Evolutionary conservation across 768 basidiomycete genomes (phyloP), one percentile per base, ranked within the genome.

Genomic region (Boletus tylopilopsis): DNA sequence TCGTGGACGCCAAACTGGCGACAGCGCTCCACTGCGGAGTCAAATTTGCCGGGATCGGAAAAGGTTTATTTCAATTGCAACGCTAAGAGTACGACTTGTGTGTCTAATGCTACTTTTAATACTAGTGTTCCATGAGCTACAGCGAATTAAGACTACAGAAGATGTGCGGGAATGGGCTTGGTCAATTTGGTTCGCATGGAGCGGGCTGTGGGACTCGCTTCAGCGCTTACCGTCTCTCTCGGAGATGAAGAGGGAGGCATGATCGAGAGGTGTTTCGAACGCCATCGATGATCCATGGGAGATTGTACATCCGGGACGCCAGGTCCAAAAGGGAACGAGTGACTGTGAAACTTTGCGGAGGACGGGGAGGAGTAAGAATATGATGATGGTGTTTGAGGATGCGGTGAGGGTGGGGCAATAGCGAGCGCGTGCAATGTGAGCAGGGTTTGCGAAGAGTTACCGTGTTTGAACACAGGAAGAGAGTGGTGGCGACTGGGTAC

Each of bases 391-490:
- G 49, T 50, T 41, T 50, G 56, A 32, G 47, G 48, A 3, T 56
- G 24, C 1, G 32, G 53, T 41, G 45, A 0, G 12, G 33, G 21
- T 37, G 18, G 6, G 19, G 42, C 33, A 0, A 49, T 35, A 23
- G 40, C 15, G 9, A 37, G 22, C 35, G 55, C 41, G 23, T 11
- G 38, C n/a, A 53, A 9, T 5, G 43, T 36, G 23, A 50, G 45
- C 16, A 40, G 15, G 23, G 40, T 40, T 15, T 23, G 24, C n/a
- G 55, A 13, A 2, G 11, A 35, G 12, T 33, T 23, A 21, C 37
- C 45, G 5, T 61, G 57, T 40, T 45, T 51, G 32, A 53, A 50
- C 30, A 57, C 53, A 33, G 65, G 65, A 42, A 67, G 58, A 9
- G 64, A 63, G 18, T 24, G 41, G 29, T 59, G 63, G 18, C 65